phyloP scores from a whole-genome alignment of 2,329 filamentous ascomycete species.

The Alternaria sp. region DNA sequence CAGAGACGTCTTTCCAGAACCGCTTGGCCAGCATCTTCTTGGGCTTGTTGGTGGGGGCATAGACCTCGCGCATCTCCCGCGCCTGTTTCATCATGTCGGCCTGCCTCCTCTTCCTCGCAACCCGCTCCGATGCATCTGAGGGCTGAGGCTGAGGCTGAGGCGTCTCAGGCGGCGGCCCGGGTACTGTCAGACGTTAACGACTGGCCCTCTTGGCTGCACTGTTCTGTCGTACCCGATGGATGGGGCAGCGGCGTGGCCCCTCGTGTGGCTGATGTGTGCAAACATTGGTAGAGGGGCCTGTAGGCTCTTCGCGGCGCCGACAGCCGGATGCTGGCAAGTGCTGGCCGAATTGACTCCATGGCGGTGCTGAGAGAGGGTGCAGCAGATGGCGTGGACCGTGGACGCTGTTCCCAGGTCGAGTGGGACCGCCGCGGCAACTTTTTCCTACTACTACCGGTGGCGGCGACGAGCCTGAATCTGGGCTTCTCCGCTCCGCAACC shows the following conservation, averaged over 20 bases:
- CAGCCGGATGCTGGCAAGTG: slow-evolving; percentile 32
- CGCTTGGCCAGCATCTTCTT: slow-evolving; percentile 68
- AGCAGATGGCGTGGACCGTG: neutral
- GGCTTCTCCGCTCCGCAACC: slow-evolving; percentile 21
- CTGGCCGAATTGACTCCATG: slow-evolving; percentile 46
- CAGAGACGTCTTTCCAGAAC: slow-evolving; percentile 87
- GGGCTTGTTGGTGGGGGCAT: slow-evolving; percentile 52
- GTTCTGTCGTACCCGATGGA: slow-evolving; percentile 52
- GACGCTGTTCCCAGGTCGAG: slow-evolving; percentile 1
- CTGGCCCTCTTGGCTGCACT: slow-evolving; percentile 1
- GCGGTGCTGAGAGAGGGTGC: slow-evolving; percentile 11
- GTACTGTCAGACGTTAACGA: slow-evolving; percentile 45
- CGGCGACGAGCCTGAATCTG: slow-evolving; percentile 16
- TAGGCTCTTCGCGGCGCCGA: slow-evolving; percentile 27
- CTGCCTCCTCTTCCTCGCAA: slow-evolving; percentile 61
- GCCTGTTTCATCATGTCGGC: slow-evolving; percentile 59
- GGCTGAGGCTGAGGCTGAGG: slow-evolving; percentile 60
- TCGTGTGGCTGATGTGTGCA: slow-evolving; percentile 55
- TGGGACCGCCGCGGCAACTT: slow-evolving; percentile 13
- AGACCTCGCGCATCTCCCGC: slow-evolving; percentile 54
- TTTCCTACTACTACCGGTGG: neutral
- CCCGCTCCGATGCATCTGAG: slow-evolving; percentile 58
- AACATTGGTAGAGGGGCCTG: slow-evolving; percentile 46
- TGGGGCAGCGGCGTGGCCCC: slow-evolving; percentile 65
- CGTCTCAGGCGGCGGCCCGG: slow-evolving; percentile 67